Conservation (phyloP, 139 green algal species). For the Coelastrella sp. region DNA sequence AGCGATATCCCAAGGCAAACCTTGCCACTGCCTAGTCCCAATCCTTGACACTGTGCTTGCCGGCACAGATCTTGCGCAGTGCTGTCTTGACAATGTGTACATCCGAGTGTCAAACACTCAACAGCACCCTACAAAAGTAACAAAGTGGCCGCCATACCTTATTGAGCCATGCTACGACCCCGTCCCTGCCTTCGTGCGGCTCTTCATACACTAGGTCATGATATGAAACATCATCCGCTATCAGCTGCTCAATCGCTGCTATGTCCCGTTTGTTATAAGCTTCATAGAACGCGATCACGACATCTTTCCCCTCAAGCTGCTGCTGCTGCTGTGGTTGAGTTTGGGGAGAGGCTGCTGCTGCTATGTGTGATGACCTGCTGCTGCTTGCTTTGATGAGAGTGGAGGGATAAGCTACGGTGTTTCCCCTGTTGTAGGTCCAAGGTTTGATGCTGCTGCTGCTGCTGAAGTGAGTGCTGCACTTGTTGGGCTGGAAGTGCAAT, state of each 20-base stretch:
- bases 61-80: not conserved
- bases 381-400: too few relatives aligned
- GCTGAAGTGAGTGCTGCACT: not conserved
- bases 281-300: constrained; percentile 70
- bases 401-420: too few relatives aligned
- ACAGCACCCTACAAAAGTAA: too few relatives aligned
- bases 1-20: constrained; percentile 35
- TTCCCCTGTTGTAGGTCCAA: not conserved
- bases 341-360: not conserved
- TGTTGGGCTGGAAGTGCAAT: too few relatives aligned
- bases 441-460: not conserved
- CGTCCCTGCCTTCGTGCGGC: constrained; percentile 70
- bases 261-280: constrained; percentile 83
- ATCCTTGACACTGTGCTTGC: not conserved
- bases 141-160: constrained; percentile 50
- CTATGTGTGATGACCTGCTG: not conserved
- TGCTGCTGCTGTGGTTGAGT: constrained; percentile 37
- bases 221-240: constrained; percentile 76
- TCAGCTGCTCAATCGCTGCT: constrained; percentile 66
- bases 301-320: constrained; percentile 53
- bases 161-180: constrained; percentile 72
- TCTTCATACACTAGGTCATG: constrained; percentile 83
- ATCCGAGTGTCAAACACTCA: too few relatives aligned
- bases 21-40: constrained; percentile 33
- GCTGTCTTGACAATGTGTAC: constrained; percentile 42